Evolutionary conservation across 441 rosid species (phyloP).

Genomic region (Syzygium syzygioides): DNA sequence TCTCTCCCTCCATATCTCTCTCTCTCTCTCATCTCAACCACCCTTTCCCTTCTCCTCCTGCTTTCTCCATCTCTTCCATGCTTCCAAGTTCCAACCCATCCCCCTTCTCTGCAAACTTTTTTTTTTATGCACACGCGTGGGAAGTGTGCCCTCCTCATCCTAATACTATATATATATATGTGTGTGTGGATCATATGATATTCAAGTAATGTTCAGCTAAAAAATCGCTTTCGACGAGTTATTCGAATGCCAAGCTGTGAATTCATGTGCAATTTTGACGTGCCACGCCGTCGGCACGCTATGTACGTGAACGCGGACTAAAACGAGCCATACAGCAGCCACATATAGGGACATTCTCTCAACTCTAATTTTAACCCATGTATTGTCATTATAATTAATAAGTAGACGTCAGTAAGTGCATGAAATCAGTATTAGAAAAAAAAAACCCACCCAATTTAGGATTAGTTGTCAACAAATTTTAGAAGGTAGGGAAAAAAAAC

Average conservation of each 20-base stretch:
- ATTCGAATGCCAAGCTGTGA: fast-evolving
- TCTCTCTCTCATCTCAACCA: neutral
- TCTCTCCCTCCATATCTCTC: neutral
- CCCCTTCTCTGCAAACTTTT: neutral
- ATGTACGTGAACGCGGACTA: fast-evolving
- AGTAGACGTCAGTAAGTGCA: neutral
- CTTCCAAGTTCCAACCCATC: neutral
- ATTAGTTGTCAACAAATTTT: neutral
- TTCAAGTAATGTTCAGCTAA: neutral
- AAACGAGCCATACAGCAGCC: neutral
- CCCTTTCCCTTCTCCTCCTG: neutral
- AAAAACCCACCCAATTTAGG: neutral
- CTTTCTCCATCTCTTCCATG: neutral
- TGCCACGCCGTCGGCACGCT: fast-evolving
- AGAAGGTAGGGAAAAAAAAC: neutral
- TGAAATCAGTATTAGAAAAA: fast-evolving
- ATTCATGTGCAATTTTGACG: fast-evolving
- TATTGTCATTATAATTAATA: neutral
- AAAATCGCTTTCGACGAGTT: neutral
- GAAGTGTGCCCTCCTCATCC: neutral
- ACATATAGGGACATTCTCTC: neutral
- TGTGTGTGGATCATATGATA: too few relatives aligned
- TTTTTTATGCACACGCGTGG: neutral
- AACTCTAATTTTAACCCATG: neutral
- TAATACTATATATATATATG: fast-evolving